Evolutionary conservation across 306 rosid genomes (phyloP), one percentile per base, ranked within the genome.

Genomic region (Prosopis cineraria): DNA sequence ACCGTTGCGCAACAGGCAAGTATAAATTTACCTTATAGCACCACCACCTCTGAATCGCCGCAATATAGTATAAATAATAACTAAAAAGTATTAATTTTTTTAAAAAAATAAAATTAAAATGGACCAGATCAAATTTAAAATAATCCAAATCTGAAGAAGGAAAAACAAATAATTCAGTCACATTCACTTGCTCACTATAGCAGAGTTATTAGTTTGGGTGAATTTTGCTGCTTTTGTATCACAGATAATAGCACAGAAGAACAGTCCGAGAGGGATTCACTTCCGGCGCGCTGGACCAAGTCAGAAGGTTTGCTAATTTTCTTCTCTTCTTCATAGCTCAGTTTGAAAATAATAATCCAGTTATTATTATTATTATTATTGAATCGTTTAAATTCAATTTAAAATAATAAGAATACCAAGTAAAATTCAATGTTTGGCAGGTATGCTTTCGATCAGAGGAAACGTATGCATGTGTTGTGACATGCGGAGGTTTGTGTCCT

Each of bases 401-500:
- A n/a, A n/a, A n/a, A n/a, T n/a, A n/a, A n/a, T n/a, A n/a, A n/a
- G n/a, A n/a, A n/a, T n/a, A n/a, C n/a, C n/a, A n/a, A n/a, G n/a
- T n/a, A n/a, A n/a, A n/a, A n/a, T n/a, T n/a, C n/a, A n/a, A n/a
- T 56, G 19, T 25, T 58, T 80, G 50, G 45, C 86, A 86, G 90
- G 93, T 87, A 47, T 85, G 62, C 60, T 89, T 89, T 33, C 88
- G 85, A 78, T 60, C 89, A 25, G 87, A 85, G 63, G 93, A 87
- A 17, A 86, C 83, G 48, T 75, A 78, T 22, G 89, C 89, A 1
- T 86, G 92, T 59, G 83, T 89, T 36, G 92, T 89, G 56, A 89
- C 92, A 70, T 86, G 90, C 19, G 93, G 93, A 50, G 87, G 93
- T 33, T 74, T 87, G 39, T 89, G 93, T 40, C 90, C 90, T 5